phyloP scores from a whole-genome alignment of 1,284 basidiomycete species.

The Tilletiaria anomala region DNA sequence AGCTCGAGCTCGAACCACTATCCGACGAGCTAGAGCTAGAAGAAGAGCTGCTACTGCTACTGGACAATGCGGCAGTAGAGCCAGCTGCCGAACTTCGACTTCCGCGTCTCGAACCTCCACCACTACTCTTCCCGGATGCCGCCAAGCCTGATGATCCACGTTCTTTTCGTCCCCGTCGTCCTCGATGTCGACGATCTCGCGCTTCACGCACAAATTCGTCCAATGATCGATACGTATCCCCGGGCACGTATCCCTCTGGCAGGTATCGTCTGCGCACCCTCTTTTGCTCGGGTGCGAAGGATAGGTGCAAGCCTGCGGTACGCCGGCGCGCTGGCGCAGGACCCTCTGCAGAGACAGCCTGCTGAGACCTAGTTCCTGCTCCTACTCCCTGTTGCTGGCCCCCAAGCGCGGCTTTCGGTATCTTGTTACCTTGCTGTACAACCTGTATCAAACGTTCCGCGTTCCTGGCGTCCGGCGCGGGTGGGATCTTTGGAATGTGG shows the following conservation, averaged over 20 bases:
- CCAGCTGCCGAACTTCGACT: slow-evolving; percentile 4
- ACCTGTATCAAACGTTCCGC: too few species aligned
- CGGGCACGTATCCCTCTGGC: slow-evolving; percentile 22
- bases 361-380: too few species aligned
- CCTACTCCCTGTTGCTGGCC: too few species aligned
- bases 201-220: slow-evolving; percentile 28
- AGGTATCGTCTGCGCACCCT: slow-evolving; percentile 28
- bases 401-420: too few species aligned
- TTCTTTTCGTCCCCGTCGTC: slow-evolving; percentile 1
- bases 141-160: too few species aligned
- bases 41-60: slow-evolving; percentile 8
- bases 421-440: too few species aligned
- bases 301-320: too few species aligned
- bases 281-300: too few species aligned
- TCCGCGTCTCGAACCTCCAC: slow-evolving; percentile 13
- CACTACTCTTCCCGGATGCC: slow-evolving; percentile 1
- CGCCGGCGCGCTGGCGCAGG: too few species aligned
- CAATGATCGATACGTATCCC: slow-evolving; percentile 31
- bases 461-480: too few species aligned
- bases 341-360: too few species aligned
- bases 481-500: too few species aligned
- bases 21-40: slow-evolving; percentile 7
- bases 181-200: slow-evolving; percentile 11
- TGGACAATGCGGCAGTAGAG: background rate
- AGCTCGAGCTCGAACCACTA: slow-evolving; percentile 10